A percentile compares a stretch with the other conserved stretches of the same genome.
These are phyloP conservation scores for Globisporangium cylindrosporum DNA, from an alignment of 352 stramenopile species.

Conservation along the genomic window DNA sequence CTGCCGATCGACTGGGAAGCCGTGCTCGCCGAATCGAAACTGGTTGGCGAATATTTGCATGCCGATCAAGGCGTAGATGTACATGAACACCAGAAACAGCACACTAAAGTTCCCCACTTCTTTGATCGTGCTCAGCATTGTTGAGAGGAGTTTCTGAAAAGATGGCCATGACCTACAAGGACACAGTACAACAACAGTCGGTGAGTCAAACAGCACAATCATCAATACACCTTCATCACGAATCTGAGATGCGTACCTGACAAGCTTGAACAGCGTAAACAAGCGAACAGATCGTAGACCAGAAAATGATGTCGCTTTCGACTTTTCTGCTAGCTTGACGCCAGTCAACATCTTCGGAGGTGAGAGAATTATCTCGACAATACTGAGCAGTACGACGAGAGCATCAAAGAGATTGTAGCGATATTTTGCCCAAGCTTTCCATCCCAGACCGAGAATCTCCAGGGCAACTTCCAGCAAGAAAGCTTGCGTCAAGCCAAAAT, in stretches of 20 bases:
- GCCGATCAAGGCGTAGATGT: constrained; percentile 91
- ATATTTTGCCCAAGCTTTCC: constrained; percentile 43
- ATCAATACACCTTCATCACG: background rate
- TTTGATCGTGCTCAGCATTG: constrained; percentile 84
- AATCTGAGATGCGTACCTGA: constrained; percentile 25
- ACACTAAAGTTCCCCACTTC: constrained; percentile 92
- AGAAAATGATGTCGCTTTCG: constrained; percentile 48
- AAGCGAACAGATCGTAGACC: constrained; percentile 85
- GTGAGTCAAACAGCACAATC: background rate
- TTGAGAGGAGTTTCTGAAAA: constrained; percentile 89
- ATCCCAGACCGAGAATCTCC: constrained; percentile 75
- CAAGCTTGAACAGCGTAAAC: constrained; percentile 91
- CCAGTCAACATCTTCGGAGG: constrained; percentile 34
- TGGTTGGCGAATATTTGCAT: constrained; percentile 93
- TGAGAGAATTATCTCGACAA: constrained; percentile 41
- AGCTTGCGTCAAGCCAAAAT: constrained; percentile 50
- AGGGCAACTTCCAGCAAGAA: constrained; percentile 57
- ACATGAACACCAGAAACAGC: constrained; percentile 92
- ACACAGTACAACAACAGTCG: constrained; percentile 17
- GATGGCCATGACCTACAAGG: constrained; percentile 80
- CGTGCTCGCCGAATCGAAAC: constrained; percentile 85
- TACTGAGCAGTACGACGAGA: constrained; percentile 43
- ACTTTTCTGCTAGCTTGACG: constrained; percentile 7
- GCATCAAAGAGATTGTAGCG: constrained; percentile 84
- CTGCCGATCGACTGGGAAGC: constrained; percentile 34